Evolutionary conservation across 768 basidiomycete genomes (phyloP).

Genomic region (Chalciporus chontae): DNA sequence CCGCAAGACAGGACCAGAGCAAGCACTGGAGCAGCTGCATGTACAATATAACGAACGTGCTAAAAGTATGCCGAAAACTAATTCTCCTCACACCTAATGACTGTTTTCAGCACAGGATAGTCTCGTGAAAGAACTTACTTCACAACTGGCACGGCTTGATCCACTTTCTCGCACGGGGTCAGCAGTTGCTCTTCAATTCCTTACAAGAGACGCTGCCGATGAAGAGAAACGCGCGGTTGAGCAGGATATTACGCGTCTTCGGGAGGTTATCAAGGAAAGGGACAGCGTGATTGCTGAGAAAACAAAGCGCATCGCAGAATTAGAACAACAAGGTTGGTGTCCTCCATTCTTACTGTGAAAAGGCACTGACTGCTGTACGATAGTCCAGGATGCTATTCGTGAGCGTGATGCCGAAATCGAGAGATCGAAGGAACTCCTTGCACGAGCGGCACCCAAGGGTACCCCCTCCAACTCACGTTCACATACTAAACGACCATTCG

Average conservation of each 20-base stretch:
- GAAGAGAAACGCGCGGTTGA: slow-evolving; percentile 57
- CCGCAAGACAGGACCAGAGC: slow-evolving; percentile 65
- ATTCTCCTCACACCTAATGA: slow-evolving; percentile 1
- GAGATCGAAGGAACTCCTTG: slow-evolving; percentile 42
- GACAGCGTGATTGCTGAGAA: slow-evolving; percentile 40
- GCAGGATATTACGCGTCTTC: slow-evolving; percentile 44
- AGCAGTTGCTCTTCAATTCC: slow-evolving; percentile 53
- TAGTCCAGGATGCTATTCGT: slow-evolving; percentile 49
- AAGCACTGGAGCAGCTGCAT: slow-evolving; percentile 44
- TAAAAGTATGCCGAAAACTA: slow-evolving; percentile 39
- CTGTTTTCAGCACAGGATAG: slow-evolving; percentile 51
- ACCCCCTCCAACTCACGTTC: slow-evolving; percentile 36
- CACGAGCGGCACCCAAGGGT: slow-evolving; percentile 40
- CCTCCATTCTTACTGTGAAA: background rate
- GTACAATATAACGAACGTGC: slow-evolving; percentile 49
- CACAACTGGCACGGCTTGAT: slow-evolving; percentile 51
- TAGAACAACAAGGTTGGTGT: slow-evolving; percentile 47
- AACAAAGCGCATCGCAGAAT: slow-evolving; percentile 43
- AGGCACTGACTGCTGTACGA: slow-evolving; percentile 1
- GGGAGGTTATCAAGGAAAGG: slow-evolving; percentile 41
- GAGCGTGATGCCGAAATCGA: slow-evolving; percentile 67
- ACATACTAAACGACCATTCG: slow-evolving; percentile 34
- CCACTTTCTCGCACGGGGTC: slow-evolving; percentile 50
- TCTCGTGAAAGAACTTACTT: slow-evolving; percentile 43
- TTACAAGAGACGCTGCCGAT: slow-evolving; percentile 72